Evolutionary conservation across 257 asterid species (phyloP).

Genomic region (Sherardia arvensis): DNA sequence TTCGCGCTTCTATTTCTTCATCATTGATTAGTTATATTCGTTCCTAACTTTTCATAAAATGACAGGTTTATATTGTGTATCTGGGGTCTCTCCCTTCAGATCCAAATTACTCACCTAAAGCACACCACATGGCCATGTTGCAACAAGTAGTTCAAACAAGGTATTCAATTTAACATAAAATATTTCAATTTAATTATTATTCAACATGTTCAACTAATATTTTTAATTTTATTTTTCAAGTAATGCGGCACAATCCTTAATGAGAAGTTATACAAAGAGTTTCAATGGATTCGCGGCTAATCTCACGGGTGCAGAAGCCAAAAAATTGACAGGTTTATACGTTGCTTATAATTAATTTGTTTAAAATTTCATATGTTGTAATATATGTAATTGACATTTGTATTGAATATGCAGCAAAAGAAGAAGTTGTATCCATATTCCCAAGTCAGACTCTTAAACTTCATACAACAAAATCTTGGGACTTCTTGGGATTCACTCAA

Average conservation of each 20-base stretch:
- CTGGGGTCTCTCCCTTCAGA: not conserved
- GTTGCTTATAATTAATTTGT: too few relatives aligned
- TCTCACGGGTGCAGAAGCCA: not conserved
- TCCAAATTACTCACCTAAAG: not conserved
- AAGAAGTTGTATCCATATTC: constrained; percentile 6
- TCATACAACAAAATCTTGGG: too few relatives aligned
- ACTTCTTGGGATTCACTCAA: constrained; percentile 22
- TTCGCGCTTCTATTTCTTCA: not conserved
- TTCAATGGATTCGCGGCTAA: too few relatives aligned
- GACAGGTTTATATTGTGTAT: not conserved
- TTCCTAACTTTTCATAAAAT: not conserved
- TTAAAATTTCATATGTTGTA: too few relatives aligned
- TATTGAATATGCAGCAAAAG: not conserved
- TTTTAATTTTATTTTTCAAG: not conserved
- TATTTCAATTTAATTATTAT: too few relatives aligned
- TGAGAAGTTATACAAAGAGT: not conserved
- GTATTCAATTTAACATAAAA: not conserved
- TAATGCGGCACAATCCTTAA: not conserved
- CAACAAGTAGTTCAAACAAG: not conserved
- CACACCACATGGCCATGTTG: not conserved
- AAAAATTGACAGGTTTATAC: not conserved
- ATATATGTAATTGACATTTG: too few relatives aligned
- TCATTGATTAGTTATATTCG: not conserved
- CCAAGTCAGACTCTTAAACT: constrained; percentile 20
- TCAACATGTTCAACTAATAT: not conserved